Evolutionary conservation across 2,329 filamentous ascomycete genomes (phyloP).

Genomic region (Calonectria pauciramosa): DNA sequence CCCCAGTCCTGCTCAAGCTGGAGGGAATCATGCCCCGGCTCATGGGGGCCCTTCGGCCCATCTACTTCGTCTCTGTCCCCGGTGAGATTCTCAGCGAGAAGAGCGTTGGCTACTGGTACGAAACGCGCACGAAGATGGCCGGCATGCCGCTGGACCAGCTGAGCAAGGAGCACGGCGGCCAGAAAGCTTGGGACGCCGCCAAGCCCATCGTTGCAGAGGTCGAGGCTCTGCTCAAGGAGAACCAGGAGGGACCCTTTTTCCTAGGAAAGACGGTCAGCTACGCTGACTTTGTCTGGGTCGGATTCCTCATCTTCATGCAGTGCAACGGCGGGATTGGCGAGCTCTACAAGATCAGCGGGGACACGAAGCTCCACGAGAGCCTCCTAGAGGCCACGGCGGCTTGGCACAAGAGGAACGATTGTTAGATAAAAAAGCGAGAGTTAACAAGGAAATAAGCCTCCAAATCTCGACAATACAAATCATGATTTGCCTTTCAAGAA

Average conservation of each 20-base stretch:
- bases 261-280: constrained; percentile 68
- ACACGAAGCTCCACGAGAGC: constrained; percentile 53
- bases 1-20: constrained; percentile 62
- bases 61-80: constrained; percentile 65
- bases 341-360: constrained; percentile 54
- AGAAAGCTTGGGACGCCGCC: constrained; percentile 63
- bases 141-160: constrained; percentile 68
- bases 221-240: constrained; percentile 66
- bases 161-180: constrained; percentile 61
- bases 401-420: constrained; percentile 56
- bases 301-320: constrained; percentile 59
- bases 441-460: neutral
- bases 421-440: constrained; percentile 42
- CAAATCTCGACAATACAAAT: neutral
- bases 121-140: constrained; percentile 61
- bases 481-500: neutral
- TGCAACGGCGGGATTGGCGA: constrained; percentile 51
- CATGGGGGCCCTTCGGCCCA: constrained; percentile 51
- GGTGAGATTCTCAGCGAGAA: constrained; percentile 63
- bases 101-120: constrained; percentile 68
- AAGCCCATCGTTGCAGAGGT: constrained; percentile 52
- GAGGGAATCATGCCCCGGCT: constrained; percentile 53
- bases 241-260: constrained; percentile 71
- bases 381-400: constrained; percentile 56
- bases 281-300: constrained; percentile 70